phyloP scores from a whole-genome alignment of 352 stramenopile genomes.

The Phytophthora crassamura region DNA sequence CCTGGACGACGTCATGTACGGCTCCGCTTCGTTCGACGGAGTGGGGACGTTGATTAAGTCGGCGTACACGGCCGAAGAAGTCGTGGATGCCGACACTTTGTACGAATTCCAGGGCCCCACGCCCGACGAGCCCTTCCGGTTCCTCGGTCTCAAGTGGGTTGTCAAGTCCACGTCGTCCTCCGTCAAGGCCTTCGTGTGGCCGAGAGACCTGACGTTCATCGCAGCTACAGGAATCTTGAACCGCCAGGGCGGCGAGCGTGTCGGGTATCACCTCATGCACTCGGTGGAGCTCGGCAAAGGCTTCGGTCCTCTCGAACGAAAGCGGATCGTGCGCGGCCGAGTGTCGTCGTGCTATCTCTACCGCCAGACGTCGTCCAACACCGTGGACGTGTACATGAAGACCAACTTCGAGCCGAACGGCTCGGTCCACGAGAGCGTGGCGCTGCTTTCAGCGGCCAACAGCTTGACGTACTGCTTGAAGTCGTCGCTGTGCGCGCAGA shows the following conservation, averaged over 20 bases:
- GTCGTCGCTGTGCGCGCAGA: slow-evolving; percentile 43
- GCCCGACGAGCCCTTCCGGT: slow-evolving; percentile 49
- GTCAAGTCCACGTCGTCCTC: slow-evolving; percentile 34
- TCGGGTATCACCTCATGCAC: slow-evolving; percentile 66
- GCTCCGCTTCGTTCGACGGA: slow-evolving; percentile 32
- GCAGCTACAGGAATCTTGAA: slow-evolving; percentile 54
- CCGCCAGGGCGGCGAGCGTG: slow-evolving; percentile 46
- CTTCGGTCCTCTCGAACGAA: slow-evolving; percentile 39
- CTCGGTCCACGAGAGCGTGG: slow-evolving; percentile 36
- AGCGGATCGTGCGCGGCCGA: slow-evolving; percentile 43
- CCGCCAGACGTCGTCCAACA: slow-evolving; percentile 42
- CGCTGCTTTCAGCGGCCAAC: slow-evolving; percentile 39
- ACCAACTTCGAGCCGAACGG: slow-evolving; percentile 53
- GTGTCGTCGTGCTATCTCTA: slow-evolving; percentile 57
- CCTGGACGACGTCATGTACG: slow-evolving; percentile 61
- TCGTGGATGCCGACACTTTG: slow-evolving; percentile 51
- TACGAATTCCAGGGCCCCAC: slow-evolving; percentile 43
- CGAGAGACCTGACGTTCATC: slow-evolving; percentile 54
- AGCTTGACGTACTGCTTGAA: slow-evolving; percentile 50
- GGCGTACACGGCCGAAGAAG: slow-evolving; percentile 35
- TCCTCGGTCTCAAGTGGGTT: slow-evolving; percentile 54
- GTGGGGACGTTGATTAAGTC: slow-evolving; percentile 42
- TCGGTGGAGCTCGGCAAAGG: slow-evolving; percentile 46
- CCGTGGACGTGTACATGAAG: slow-evolving; percentile 58
- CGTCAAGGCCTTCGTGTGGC: slow-evolving; percentile 47